Evolutionary conservation across 2,329 filamentous ascomycete genomes (phyloP).

Genomic region (Stylonectria norvegica): DNA sequence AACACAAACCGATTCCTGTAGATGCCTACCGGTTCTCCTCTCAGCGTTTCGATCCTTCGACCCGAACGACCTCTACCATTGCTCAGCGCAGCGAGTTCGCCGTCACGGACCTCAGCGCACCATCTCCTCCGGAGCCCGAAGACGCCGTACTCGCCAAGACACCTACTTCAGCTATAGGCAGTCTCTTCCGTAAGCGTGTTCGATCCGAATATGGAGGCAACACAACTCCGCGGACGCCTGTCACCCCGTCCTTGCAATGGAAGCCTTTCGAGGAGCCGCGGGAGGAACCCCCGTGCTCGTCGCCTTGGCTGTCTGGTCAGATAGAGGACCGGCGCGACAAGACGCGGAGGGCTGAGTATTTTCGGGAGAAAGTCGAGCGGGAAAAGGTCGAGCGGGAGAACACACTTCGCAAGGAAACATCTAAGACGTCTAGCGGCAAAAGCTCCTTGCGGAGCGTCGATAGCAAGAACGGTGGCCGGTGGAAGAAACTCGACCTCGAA

Average conservation of each 20-base stretch:
- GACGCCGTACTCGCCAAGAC: conserved; percentile 10
- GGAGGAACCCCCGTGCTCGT: conserved; percentile 18
- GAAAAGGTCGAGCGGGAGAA: conserved; percentile 17
- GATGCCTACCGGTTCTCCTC: conserved; percentile 10
- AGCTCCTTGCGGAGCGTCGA: conserved; percentile 10
- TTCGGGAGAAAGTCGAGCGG: conserved; percentile 19
- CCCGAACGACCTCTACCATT: conserved; percentile 5
- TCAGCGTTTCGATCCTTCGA: conserved; percentile 10
- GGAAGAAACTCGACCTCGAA: conserved; percentile 1
- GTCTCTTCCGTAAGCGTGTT: conserved; percentile 26
- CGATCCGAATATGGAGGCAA: conserved; percentile 17
- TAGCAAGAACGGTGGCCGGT: conserved; percentile 11
- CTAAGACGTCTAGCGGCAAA: conserved; percentile 9
- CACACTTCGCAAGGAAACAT: conserved; percentile 2
- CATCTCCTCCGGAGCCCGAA: conserved; percentile 9
- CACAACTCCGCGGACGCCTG: conserved; percentile 17
- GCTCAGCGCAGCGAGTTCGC: not conserved
- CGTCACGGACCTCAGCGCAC: conserved; percentile 2
- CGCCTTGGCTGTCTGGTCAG: conserved; percentile 22
- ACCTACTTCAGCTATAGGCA: conserved; percentile 23
- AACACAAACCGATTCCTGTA: conserved; percentile 2
- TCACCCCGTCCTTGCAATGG: conserved; percentile 23
- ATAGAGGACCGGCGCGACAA: conserved; percentile 17
- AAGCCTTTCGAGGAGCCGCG: conserved; percentile 23
- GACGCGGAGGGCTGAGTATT: conserved; percentile 19